These are phyloP conservation scores for Zygoascus tannicola DNA, from an alignment of 805 yeast species.

Conservation along the genomic window DNA sequence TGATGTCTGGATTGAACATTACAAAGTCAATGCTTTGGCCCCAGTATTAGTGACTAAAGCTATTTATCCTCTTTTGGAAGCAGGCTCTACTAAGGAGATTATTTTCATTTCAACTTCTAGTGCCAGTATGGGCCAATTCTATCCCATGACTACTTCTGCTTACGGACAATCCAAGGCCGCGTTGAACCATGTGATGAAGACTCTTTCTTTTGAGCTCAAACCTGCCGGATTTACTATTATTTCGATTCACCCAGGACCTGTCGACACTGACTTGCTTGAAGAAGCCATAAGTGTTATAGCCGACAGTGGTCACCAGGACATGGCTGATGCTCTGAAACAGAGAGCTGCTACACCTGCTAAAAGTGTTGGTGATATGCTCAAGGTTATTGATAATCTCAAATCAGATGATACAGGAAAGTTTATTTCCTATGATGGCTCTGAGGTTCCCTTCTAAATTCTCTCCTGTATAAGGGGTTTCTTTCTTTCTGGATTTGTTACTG, in stretches of 20 bases:
- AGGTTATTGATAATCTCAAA: conserved; percentile 19
- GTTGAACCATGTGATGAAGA: conserved; percentile 26
- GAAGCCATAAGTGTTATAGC: not conserved
- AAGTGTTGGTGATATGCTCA: conserved; percentile 18
- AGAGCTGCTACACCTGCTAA: conserved; percentile 18
- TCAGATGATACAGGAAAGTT: conserved; percentile 22
- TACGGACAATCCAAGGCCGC: conserved; percentile 35
- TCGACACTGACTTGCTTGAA: conserved; percentile 30
- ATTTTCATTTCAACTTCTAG: conserved; percentile 24
- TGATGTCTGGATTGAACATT: conserved; percentile 13
- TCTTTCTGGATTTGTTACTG: too few species aligned
- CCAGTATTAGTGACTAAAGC: conserved; percentile 18
- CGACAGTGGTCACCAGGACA: conserved; percentile 2
- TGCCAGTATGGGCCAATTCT: conserved; percentile 20
- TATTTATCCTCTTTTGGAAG: conserved; percentile 20
- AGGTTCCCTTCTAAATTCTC: conserved; percentile 6
- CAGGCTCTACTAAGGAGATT: conserved; percentile 20
- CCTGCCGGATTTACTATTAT: conserved; percentile 25
- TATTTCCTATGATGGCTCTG: conserved; percentile 10
- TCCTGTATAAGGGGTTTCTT: too few species aligned
- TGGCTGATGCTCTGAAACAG: conserved; percentile 2
- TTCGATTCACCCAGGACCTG: conserved; percentile 34
- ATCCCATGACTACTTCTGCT: conserved; percentile 19
- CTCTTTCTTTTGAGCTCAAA: conserved; percentile 23
- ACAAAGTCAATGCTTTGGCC: conserved; percentile 20